These are phyloP conservation scores for Cordyceps farinosa DNA, from an alignment of 2,329 filamentous ascomycete species.

Conservation along the genomic window DNA sequence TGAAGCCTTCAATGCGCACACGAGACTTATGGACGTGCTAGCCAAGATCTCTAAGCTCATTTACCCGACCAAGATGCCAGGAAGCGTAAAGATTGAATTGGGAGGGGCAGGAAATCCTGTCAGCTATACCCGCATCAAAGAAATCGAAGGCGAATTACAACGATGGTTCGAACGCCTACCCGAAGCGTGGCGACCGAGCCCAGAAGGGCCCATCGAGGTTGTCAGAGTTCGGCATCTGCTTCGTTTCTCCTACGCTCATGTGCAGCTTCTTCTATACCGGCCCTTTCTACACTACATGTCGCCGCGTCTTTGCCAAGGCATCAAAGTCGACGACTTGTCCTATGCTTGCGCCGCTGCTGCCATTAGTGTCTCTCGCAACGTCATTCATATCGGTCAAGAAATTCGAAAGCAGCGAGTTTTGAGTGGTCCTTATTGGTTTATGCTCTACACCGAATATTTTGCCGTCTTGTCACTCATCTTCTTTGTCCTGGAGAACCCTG, in stretches of 20 bases:
- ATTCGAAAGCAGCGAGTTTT: slow-evolving; percentile 72
- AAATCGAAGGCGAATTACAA: slow-evolving; percentile 61
- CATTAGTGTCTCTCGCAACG: slow-evolving; percentile 64
- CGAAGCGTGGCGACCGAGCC: slow-evolving; percentile 71
- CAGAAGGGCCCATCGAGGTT: slow-evolving; percentile 70
- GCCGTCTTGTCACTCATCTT: slow-evolving; percentile 76
- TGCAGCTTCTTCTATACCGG: slow-evolving; percentile 77
- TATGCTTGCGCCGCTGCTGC: slow-evolving; percentile 68
- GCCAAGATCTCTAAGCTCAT: slow-evolving; percentile 62
- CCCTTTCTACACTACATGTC: slow-evolving; percentile 83
- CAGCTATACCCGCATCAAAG: slow-evolving; percentile 59
- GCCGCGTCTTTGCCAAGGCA: slow-evolving; percentile 53
- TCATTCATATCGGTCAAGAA: slow-evolving; percentile 75
- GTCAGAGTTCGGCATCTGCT: slow-evolving; percentile 70
- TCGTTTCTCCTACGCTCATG: slow-evolving; percentile 75
- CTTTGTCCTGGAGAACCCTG: slow-evolving; percentile 75
- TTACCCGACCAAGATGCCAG: slow-evolving; percentile 60
- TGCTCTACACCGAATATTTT: slow-evolving; percentile 80
- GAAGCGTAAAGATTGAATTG: slow-evolving; percentile 39
- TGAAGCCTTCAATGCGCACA: slow-evolving; percentile 64
- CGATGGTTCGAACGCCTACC: slow-evolving; percentile 67
- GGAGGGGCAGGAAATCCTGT: slow-evolving; percentile 56
- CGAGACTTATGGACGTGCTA: slow-evolving; percentile 60
- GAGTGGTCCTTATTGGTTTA: slow-evolving; percentile 84
- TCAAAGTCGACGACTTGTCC: slow-evolving; percentile 67